Percentiles rank a stretch among this genome's conserved stretches.
Evolutionary conservation across 768 basidiomycete genomes (phyloP).

Genomic region (Mrakia hoshinonis): DNA sequence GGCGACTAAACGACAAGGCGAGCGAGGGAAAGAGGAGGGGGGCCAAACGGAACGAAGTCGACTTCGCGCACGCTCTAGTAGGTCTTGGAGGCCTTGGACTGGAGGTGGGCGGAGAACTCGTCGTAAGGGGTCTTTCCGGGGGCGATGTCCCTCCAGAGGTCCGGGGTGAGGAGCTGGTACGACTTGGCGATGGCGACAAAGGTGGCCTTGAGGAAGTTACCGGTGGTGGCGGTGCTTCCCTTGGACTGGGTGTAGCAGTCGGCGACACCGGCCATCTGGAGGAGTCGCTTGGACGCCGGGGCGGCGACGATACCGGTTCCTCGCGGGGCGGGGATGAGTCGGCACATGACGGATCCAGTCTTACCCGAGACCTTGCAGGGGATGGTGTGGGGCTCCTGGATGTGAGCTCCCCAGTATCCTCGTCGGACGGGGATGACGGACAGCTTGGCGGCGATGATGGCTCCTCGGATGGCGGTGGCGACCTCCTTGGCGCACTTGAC

Average conservation of each 20-base stretch:
- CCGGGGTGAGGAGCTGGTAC: constrained; percentile 91
- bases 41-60: background rate
- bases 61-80: constrained; percentile 37
- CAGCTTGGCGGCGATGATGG: constrained; percentile 97
- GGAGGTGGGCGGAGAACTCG: constrained; percentile 87
- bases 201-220: constrained; percentile 96
- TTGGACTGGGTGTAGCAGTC: constrained; percentile 97
- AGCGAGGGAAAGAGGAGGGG: background rate
- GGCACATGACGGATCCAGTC: constrained; percentile 98
- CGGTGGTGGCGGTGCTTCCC: constrained; percentile 84
- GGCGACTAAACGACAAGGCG: background rate
- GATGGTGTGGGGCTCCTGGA: constrained; percentile 98
- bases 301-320: constrained; percentile 99
- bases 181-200: constrained; percentile 95
- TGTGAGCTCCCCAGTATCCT: constrained; percentile 99
- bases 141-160: constrained; percentile 92
- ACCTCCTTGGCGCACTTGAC: constrained; percentile 99
- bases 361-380: constrained; percentile 98
- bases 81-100: constrained; percentile 70
- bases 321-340: constrained; percentile 93
- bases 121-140: constrained; percentile 64
- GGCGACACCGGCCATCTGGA: constrained; percentile 95
- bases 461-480: constrained; percentile 97
- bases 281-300: constrained; percentile 88
- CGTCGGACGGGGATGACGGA: constrained; percentile 95